phyloP scores from a whole-genome alignment of 2,329 filamentous ascomycete species.

The Aspergillus intermedius region DNA sequence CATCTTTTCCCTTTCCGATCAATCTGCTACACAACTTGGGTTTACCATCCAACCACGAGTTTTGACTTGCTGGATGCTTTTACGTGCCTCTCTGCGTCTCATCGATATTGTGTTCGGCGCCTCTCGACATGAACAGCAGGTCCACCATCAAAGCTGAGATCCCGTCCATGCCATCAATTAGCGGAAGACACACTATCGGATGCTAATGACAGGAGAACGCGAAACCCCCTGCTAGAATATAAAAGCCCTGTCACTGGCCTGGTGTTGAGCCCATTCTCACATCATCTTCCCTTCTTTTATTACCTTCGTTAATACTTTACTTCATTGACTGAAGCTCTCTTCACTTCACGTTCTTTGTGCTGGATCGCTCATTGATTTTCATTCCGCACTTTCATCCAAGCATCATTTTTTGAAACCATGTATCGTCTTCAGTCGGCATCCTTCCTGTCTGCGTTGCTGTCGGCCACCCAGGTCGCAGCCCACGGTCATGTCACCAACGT shows the following conservation, averaged over 20 bases:
- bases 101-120: not conserved
- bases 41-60: not conserved
- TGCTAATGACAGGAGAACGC: not conserved
- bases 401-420: conserved; percentile 2
- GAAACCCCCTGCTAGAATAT: not conserved
- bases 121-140: not conserved
- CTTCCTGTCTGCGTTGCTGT: conserved; percentile 23
- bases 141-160: not conserved
- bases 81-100: not conserved
- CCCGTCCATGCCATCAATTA: not conserved
- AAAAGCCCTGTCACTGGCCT: not conserved
- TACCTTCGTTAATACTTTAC: not conserved
- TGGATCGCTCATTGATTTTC: not conserved
- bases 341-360: not conserved
- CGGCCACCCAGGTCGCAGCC: conserved; percentile 23
- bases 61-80: too few relatives aligned
- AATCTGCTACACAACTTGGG: not conserved
- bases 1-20: not conserved
- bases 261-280: not conserved
- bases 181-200: not conserved
- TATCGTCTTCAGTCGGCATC: conserved; percentile 13
- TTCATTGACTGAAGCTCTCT: not conserved
- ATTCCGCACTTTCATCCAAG: not conserved
- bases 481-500: conserved; percentile 32
- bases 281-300: not conserved